Evolutionary conservation across 345 rosid species (phyloP), one percentile per base, ranked within the genome.

Genomic region (Laguncularia racemosa): DNA sequence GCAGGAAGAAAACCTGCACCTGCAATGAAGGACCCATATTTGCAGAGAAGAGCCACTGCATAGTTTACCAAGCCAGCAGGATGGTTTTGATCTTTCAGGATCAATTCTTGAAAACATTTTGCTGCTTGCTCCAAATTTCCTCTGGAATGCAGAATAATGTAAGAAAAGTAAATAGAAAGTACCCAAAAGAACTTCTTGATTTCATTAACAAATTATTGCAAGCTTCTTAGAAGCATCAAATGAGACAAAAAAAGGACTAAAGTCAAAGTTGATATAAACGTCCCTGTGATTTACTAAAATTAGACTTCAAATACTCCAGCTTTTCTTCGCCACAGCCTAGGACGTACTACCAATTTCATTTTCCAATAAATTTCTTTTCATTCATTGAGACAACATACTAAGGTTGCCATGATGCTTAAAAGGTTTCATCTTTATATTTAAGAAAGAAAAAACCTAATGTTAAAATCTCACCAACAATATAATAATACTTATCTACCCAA

Each of bases 71-170:
- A 74, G 23, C 97, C 88, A 28, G 96, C 83, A 49, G 99, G 99
- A 76, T 93, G 99, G 52, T 82, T 85, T 73, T 89, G 97, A 72
- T 93, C 99, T 75, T 78, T 85, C 51, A 87, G 76, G 51, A 89
- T 69, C 81, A 93, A 58, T 61, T 87, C 95, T 78, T 89, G 91
- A 61, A 93, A 82, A 67, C 95, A 93, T 69, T 82, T 89, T 56
- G 82, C 88, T 63, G 99, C 75, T 50, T 77, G 84, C 68, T 85
- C 95, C 79, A 87, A 58, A 69, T 84, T 75, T 61, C 97, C 96
- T 58, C 99, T 89, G 84, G 65, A 71, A 73, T 48, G 67, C 47
- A 43, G 47, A 65, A 51, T 46, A 45, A 68, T 58, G 45, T 52
- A 57, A 48, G 48, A 48, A 50, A 43, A 20, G 40, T 54, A 53